Evolutionary conservation across 768 basidiomycete genomes (phyloP).

Genomic region (Rhodotorula kratochvilovae): DNA sequence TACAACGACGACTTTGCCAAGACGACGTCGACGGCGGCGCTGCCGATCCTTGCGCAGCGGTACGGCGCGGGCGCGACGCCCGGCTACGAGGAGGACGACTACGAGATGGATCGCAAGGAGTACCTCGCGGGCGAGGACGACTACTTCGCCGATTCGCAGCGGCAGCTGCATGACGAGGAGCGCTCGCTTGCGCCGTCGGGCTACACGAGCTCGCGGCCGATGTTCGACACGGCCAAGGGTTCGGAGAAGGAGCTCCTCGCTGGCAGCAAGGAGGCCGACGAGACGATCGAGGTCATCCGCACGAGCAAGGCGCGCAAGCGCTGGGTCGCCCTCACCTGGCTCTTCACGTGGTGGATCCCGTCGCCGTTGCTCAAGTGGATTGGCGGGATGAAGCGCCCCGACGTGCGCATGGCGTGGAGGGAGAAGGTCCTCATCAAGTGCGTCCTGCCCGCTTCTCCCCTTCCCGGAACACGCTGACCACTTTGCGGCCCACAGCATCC

Average conservation of each 20-base stretch:
- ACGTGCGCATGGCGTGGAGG: conserved; percentile 92
- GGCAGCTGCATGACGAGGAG: conserved; percentile 31
- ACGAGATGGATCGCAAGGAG: conserved; percentile 55
- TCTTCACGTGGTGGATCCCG: conserved; percentile 89
- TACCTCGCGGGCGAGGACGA: conserved; percentile 27
- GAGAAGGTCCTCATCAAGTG: conserved; percentile 88
- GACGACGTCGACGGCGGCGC: conserved; percentile 60
- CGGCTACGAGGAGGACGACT: conserved; percentile 63
- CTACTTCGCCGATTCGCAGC: conserved; percentile 16
- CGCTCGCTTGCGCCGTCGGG: conserved; percentile 25
- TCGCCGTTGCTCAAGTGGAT: conserved; percentile 62
- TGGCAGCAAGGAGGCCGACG: not conserved
- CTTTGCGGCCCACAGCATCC: conserved; percentile 49
- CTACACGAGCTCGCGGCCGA: conserved; percentile 18
- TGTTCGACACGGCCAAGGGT: conserved; percentile 33
- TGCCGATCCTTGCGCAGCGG: conserved; percentile 78
- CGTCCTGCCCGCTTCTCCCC: not conserved
- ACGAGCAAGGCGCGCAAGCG: conserved; percentile 72
- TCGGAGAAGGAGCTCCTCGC: conserved; percentile 23
- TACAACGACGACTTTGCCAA: conserved; percentile 32
- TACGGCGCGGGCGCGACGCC: conserved; percentile 69
- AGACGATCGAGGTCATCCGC: conserved; percentile 75
- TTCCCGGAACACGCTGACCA: not conserved
- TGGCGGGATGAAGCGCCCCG: conserved; percentile 89
- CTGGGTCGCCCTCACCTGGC: conserved; percentile 84